A percentile compares a stretch with the other conserved stretches of the same genome.
Conservation (phyloP, 805 yeast genomes). For the Saturnispora zaruensis region DNA sequence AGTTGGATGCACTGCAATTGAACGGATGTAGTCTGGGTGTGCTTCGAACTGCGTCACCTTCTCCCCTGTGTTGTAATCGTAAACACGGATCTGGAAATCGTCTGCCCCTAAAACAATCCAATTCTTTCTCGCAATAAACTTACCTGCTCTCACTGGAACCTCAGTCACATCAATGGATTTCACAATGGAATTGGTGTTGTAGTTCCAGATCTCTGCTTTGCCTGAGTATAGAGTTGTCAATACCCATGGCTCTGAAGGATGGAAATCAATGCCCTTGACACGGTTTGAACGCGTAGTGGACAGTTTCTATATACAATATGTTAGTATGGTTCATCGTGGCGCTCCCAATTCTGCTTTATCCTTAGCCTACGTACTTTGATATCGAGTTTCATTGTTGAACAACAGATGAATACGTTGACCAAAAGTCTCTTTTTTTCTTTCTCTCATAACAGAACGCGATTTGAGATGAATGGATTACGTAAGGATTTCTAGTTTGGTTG, state of each 20-base stretch:
- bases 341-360: neutral
- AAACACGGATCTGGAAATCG: slow-evolving; percentile 89
- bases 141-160: slow-evolving; percentile 92
- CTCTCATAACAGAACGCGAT: neutral
- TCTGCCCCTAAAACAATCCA: slow-evolving; percentile 97
- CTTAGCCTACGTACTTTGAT: slow-evolving; percentile 31
- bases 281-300: slow-evolving; percentile 91
- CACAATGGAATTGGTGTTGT: slow-evolving; percentile 75
- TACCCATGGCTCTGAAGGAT: slow-evolving; percentile 97
- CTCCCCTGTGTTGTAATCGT: slow-evolving; percentile 92
- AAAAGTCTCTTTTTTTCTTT: neutral
- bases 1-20: slow-evolving; percentile 88
- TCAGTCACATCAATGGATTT: slow-evolving; percentile 92
- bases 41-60: slow-evolving; percentile 94
- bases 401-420: neutral
- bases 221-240: slow-evolving; percentile 88
- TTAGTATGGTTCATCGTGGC: slow-evolving; percentile 4
- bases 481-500: too few relatives aligned
- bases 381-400: slow-evolving; percentile 37
- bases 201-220: slow-evolving; percentile 86
- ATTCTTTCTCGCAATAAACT: slow-evolving; percentile 89
- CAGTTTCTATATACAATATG: slow-evolving; percentile 42
- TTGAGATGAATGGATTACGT: neutral
- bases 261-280: slow-evolving; percentile 96
- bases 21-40: slow-evolving; percentile 93